These are phyloP conservation scores for Colletotrichum tabaci DNA, from an alignment of 2,329 filamentous ascomycete species.

Conservation along the genomic window DNA sequence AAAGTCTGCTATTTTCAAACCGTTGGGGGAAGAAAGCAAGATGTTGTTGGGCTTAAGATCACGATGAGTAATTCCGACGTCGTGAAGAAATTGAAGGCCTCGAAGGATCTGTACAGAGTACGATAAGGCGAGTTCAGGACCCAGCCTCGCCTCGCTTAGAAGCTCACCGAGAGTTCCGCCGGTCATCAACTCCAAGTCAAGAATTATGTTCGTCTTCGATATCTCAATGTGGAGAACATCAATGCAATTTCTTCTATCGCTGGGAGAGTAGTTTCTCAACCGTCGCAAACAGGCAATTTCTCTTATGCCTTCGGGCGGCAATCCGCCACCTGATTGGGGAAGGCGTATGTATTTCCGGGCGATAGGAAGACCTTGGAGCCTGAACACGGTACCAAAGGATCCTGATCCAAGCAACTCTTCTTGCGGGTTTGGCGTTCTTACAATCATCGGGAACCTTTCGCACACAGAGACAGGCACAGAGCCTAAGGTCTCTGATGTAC, in stretches of 20 bases:
- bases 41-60: no score
- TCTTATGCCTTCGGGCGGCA: not conserved
- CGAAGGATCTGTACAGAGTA: not conserved
- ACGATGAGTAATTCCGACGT: no score
- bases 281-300: not conserved
- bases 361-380: constrained; percentile 1
- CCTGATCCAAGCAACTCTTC: not conserved
- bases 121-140: not conserved
- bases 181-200: constrained; percentile 1
- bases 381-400: constrained; percentile 4
- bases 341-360: constrained; percentile 3
- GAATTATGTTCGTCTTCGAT: not conserved
- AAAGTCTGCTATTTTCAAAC: no score
- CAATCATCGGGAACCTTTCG: no score
- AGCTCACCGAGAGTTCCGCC: constrained; percentile 5
- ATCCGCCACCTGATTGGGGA: not conserved
- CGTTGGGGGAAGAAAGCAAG: no score
- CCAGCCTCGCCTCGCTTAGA: not conserved
- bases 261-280: not conserved
- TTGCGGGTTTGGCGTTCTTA: not conserved
- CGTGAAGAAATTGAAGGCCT: no score
- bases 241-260: constrained; percentile 1
- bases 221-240: not conserved
- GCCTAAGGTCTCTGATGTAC: no score
- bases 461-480: no score